Percentiles rank a stretch among this genome's conserved stretches.
These are phyloP conservation scores for Corymbia calophylla DNA, from an alignment of 441 rosid species.

Conservation along the genomic window DNA sequence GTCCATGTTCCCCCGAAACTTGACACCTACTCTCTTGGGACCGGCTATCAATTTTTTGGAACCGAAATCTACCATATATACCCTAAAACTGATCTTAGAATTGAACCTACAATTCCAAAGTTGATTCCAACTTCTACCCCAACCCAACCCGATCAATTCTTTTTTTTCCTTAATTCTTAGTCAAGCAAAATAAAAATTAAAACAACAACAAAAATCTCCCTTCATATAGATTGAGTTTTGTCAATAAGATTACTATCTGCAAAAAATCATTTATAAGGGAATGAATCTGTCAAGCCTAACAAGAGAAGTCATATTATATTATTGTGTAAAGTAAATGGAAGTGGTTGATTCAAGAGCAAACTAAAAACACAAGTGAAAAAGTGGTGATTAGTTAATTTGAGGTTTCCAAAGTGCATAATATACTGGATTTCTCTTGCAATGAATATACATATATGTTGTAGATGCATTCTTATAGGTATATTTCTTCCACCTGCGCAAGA, in stretches of 20 bases:
- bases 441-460: neutral
- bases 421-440: neutral
- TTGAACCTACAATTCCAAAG: neutral
- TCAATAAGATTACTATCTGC: neutral
- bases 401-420: neutral
- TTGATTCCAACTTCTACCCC: accelerated
- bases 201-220: neutral
- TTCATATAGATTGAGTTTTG: too few species aligned
- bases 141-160: neutral
- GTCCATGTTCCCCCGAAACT: too few species aligned
- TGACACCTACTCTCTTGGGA: neutral
- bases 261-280: too few species aligned
- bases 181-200: neutral
- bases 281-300: neutral
- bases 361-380: neutral
- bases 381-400: neutral
- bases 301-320: too few species aligned
- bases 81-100: neutral
- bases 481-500: neutral
- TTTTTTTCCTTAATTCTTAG: too few species aligned
- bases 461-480: neutral
- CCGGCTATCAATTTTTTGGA: neutral
- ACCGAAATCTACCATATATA: neutral
- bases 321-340: neutral
- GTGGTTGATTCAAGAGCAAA: neutral